Evolutionary conservation across 768 basidiomycete species (phyloP), one percentile per base, ranked within the genome.

Genomic region (Lentinula boryana): DNA sequence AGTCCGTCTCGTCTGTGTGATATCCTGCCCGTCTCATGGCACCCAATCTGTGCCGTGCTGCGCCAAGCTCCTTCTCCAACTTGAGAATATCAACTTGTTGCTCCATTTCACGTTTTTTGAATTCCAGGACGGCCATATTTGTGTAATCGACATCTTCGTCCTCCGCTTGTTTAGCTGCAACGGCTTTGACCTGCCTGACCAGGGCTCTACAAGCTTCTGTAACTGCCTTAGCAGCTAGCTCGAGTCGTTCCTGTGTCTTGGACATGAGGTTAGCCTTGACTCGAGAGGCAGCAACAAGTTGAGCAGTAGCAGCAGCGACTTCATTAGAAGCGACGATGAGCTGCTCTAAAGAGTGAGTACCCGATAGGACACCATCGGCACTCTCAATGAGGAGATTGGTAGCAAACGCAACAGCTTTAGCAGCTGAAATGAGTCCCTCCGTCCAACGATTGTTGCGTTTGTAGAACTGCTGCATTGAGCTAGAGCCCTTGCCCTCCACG

Each of bases 361-460:
- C 97, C 0, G 92, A 94, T 63, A 98, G 82, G 48, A 99, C 96
- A 62, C 97, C 97, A 72, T 99, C 97, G 16, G 97, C 97, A 64
- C 89, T 91, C 73, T 99, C 96, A 72, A 99, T 99, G 63, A 99
- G 85, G 61, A 98, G 76, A 65, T 85, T 91, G 36, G 97, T 98
- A 9, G 97, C 95, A 67, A 95, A 97, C 2, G 97, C 97, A 58
- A 99, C 97, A 8, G 97, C 84, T 74, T 97, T 98, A 18, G 97
- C 97, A 38, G 97, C 97, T 38, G 94, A 96, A 67, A 98, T 95
- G 66, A 99, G 87, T 65, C 97, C 97, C 72, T 99, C 97, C 48
- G 97, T 99, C 97, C 97, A 99, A 62, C 97, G 84, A 74, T 98
- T 98, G 85, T 99, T 98, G 62, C 93, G 88, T 79, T 99, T 99